Percentiles rank a stretch among this genome's conserved stretches.
Evolutionary conservation across 805 yeast genomes (phyloP).

Genomic region (Wickerhamomyces rabaulensis): DNA sequence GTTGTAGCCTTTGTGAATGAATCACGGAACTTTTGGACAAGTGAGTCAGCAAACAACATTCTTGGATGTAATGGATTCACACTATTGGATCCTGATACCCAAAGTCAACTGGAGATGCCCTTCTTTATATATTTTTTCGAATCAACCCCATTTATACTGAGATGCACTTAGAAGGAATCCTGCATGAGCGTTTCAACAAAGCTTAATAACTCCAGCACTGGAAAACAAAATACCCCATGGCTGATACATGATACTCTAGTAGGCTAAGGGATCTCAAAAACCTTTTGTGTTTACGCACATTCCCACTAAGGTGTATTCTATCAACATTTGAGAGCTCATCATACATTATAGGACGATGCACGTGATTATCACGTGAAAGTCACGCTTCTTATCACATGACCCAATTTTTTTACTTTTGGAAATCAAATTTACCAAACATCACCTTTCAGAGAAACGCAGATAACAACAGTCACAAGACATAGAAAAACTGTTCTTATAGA

Average conservation of each 20-base stretch:
- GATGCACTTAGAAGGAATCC: background rate
- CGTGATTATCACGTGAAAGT: background rate
- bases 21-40: slow-evolving; percentile 1
- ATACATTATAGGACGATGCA: too few species aligned
- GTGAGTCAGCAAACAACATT: slow-evolving; percentile 7
- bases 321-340: too few species aligned
- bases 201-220: too few species aligned
- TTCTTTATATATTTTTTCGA: background rate
- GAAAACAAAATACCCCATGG: too few species aligned
- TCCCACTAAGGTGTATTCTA: too few species aligned
- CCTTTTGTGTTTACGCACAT: too few species aligned
- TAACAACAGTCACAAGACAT: background rate
- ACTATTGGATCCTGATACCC: background rate
- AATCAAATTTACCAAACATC: too few species aligned
- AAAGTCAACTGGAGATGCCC: background rate
- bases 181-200: background rate
- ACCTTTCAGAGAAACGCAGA: background rate
- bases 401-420: too few species aligned
- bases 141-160: background rate
- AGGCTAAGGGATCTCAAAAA: too few species aligned
- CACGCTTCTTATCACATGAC: background rate
- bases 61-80: background rate
- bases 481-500: background rate
- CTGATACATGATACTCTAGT: too few species aligned
- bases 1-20: slow-evolving; percentile 11